Evolutionary conservation across 805 yeast genomes (phyloP), one percentile per base, ranked within the genome.

Genomic region (Yamadazyma olivae): DNA sequence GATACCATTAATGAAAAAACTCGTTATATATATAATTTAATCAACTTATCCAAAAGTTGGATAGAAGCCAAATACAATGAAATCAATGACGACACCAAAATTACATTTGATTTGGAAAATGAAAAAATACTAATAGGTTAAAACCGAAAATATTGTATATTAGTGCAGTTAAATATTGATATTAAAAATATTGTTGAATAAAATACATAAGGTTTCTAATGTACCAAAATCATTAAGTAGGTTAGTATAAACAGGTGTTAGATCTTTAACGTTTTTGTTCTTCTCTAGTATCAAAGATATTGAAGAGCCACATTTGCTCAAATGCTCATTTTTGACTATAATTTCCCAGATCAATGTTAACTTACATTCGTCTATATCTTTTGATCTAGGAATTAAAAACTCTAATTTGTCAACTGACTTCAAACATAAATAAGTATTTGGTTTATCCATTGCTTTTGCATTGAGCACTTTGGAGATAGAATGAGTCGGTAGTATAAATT

Each of bases 1-100:
- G 56, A 66, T 39, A 41, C 44, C 17, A 48, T 49, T 27, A 61
- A 60, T 35, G 70, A 66, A 35, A 57, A 51, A 26, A 51, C 49
- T 22, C 44, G 47, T 15, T 65, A 44, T 27, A 31, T 41, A 7
- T 12, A 17, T 19, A 30, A 35, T 12, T 28, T 43, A 17, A 19
- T 43, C n/a, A 21, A 35, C 8, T n/a, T 33, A 13, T 19, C 39
- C 17, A 39, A 29, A 27, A 20, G 17, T 14, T 32, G 31, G 40
- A 22, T 32, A 14, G 27, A 14, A 28, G 34, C 25, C 17, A 17
- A 7, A 41, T 54, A 19, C 22, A n/a, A 33, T 19, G 21, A 36
- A 13, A 7, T 17, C 6, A 7, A 10, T 6, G 12, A 26, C 4
- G 19, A 17, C 17, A 14, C 23, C 26, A 10, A 7, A 26, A 16